These are phyloP conservation scores for Prunus salicina DNA, from an alignment of 306 rosid genomes.

Conservation along the genomic window DNA sequence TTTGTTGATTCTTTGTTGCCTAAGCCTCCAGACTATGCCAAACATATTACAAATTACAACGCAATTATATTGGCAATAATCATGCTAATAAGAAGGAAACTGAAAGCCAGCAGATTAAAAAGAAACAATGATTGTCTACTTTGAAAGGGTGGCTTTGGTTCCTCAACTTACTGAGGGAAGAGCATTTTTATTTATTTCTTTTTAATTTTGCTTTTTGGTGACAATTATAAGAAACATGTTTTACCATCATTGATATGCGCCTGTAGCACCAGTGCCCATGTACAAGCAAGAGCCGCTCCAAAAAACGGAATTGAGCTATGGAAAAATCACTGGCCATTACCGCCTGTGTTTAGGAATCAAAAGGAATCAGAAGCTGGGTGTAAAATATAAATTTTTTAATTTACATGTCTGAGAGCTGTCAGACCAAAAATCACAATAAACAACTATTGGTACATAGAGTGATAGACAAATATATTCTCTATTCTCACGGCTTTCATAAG, in stretches of 20 bases:
- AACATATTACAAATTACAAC: not conserved
- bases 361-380: slow-evolving; percentile 17
- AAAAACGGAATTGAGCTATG: slow-evolving; percentile 71
- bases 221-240: slow-evolving; percentile 21
- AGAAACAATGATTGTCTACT: not conserved
- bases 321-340: slow-evolving; percentile 93
- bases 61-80: slow-evolving; percentile 4
- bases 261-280: slow-evolving; percentile 97
- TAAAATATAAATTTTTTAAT: not conserved
- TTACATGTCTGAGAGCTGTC: not conserved
- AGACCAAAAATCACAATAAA: not conserved
- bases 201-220: not conserved
- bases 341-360: slow-evolving; percentile 50
- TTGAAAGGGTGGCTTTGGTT: not conserved
- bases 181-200: not conserved
- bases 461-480: not conserved
- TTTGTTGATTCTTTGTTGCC: not conserved
- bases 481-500: not conserved
- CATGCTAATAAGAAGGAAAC: slow-evolving; percentile 2
- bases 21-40: slow-evolving; percentile 10
- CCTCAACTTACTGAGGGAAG: not conserved
- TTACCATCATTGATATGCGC: slow-evolving; percentile 89
- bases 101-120: slow-evolving; percentile 3
- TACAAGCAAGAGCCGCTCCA: slow-evolving; percentile 82
- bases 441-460: not conserved